Percentiles rank a stretch among this genome's conserved stretches.
These are phyloP conservation scores for Cordyceps pruinosa DNA, from an alignment of 2,329 filamentous ascomycete species.

Conservation along the genomic window DNA sequence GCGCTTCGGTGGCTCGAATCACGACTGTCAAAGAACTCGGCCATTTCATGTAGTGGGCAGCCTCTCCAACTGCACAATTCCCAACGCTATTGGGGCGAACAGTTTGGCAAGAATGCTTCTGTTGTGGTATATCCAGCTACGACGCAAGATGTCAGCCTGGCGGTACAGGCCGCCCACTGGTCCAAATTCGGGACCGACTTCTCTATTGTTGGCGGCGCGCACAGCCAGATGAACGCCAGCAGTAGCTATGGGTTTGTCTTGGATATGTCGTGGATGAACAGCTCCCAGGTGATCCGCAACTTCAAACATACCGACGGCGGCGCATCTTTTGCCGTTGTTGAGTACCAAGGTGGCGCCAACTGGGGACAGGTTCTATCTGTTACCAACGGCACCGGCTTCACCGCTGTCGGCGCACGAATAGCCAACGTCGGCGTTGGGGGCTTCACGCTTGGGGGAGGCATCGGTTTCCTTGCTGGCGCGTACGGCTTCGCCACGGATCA, in stretches of 20 bases:
- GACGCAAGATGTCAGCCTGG: conserved; percentile 9
- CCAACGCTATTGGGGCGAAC: conserved; percentile 13
- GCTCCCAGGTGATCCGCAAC: not conserved
- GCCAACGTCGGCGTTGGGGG: conserved; percentile 38
- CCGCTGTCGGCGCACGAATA: conserved; percentile 31
- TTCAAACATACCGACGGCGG: not conserved
- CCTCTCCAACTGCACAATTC: conserved; percentile 12
- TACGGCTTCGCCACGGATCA: conserved; percentile 40
- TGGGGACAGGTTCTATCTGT: conserved; percentile 13
- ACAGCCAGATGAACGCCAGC: conserved; percentile 8
- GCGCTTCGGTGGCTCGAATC: conserved; percentile 9
- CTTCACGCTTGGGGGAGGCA: conserved; percentile 39
- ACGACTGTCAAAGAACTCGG: not conserved
- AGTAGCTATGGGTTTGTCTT: conserved; percentile 11
- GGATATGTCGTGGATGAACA: conserved; percentile 14
- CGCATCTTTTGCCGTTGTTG: conserved; percentile 2
- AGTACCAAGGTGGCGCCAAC: conserved; percentile 14
- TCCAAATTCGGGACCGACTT: conserved; percentile 7
- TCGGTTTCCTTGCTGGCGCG: conserved; percentile 39
- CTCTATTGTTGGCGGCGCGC: conserved; percentile 11
- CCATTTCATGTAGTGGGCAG: conserved; percentile 12
- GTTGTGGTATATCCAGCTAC: conserved; percentile 13
- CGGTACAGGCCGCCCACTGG: conserved; percentile 6
- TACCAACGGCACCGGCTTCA: conserved; percentile 13
- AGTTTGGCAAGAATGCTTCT: conserved; percentile 14